Evolutionary conservation across 208 protist species (phyloP).

Genomic region (Acanthamoeba triangularis): DNA sequence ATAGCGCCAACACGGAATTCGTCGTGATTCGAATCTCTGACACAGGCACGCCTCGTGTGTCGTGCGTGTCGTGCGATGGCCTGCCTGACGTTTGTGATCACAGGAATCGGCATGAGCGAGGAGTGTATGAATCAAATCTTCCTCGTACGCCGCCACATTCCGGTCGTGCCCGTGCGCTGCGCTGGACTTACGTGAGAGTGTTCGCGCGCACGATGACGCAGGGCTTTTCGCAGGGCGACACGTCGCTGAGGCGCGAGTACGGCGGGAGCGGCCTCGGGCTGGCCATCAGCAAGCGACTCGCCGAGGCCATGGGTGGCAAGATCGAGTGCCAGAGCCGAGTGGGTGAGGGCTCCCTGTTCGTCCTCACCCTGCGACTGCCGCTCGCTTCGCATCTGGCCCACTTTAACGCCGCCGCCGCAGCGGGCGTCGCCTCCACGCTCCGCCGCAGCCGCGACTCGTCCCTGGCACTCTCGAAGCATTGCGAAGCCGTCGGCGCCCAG

Average conservation of each 20-base stretch:
- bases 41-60: neutral
- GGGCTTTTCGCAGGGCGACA: slow-evolving; percentile 64
- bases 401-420: neutral
- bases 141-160: neutral
- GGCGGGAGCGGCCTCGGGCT: slow-evolving; percentile 62
- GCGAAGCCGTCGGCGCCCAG: neutral
- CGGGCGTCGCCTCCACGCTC: neutral
- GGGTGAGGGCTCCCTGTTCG: slow-evolving; percentile 56
- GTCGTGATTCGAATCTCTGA: slow-evolving; percentile 6
- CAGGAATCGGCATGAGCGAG: slow-evolving; percentile 82
- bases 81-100: neutral
- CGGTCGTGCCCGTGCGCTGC: neutral
- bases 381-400: neutral
- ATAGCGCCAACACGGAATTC: neutral
- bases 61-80: neutral
- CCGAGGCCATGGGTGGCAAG: slow-evolving; percentile 57
- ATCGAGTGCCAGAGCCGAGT: slow-evolving; percentile 42
- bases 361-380: slow-evolving; percentile 22
- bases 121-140: slow-evolving; percentile 78
- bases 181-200: neutral
- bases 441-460: neutral
- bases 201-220: neutral
- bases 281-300: slow-evolving; percentile 67
- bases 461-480: neutral
- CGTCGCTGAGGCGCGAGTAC: slow-evolving; percentile 58